phyloP scores from a whole-genome alignment of 768 basidiomycete genomes.

The Pisolithus albus region DNA sequence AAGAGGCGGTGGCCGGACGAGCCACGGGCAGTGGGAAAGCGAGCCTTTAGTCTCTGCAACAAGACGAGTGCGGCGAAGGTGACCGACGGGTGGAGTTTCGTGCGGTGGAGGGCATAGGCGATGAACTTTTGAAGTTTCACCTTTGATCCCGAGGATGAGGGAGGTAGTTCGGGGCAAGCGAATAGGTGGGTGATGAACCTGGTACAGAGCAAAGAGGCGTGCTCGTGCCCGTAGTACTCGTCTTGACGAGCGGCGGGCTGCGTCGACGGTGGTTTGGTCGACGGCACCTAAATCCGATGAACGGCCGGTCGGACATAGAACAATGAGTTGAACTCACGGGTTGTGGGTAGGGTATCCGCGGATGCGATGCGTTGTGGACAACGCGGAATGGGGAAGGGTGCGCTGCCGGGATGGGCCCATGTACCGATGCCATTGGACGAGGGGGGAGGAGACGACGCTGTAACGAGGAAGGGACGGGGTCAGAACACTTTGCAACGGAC shows the following conservation, averaged over 20 bases:
- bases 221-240: constrained; percentile 58
- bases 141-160: constrained; percentile 28
- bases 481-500: constrained; percentile 14
- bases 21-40: constrained; percentile 71
- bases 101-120: constrained; percentile 63
- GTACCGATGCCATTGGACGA: constrained; percentile 26
- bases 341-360: constrained; percentile 23
- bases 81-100: constrained; percentile 52
- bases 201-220: constrained; percentile 58
- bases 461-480: constrained; percentile 10
- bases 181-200: constrained; percentile 83
- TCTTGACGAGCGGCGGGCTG: constrained; percentile 20
- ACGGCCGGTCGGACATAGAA: not conserved
- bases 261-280: constrained; percentile 24
- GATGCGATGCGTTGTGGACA: constrained; percentile 20
- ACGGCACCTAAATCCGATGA: constrained; percentile 15
- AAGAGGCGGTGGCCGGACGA: constrained; percentile 68
- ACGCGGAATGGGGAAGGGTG: constrained; percentile 26
- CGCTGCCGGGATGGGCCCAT: constrained; percentile 20
- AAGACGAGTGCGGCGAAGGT: constrained; percentile 37
- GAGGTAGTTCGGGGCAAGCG: constrained; percentile 78
- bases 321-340: constrained; percentile 14
- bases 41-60: constrained; percentile 57
- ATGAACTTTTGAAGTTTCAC: constrained; percentile 51
- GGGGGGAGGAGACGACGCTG: not conserved